phyloP scores from a whole-genome alignment of 306 rosid genomes.

The Senna siamea region DNA sequence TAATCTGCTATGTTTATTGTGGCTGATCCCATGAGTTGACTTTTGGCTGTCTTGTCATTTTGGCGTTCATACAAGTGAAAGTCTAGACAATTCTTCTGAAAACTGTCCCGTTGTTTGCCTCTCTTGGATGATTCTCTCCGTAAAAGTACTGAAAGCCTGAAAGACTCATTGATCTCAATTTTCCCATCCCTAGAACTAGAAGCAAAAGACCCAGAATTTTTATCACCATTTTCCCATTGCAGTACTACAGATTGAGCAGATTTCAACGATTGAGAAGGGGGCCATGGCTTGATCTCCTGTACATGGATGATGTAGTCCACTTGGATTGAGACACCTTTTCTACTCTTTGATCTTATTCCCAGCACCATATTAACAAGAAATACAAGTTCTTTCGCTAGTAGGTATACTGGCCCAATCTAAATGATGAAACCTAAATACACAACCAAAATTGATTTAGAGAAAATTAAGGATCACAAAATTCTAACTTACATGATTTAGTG shows the following conservation, averaged over 20 bases:
- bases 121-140: conserved; percentile 60
- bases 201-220: conserved; percentile 51
- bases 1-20: conserved; percentile 71
- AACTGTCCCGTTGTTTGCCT: conserved; percentile 46
- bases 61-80: conserved; percentile 60
- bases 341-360: conserved; percentile 73
- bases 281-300: conserved; percentile 84
- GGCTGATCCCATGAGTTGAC: conserved; percentile 70
- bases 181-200: conserved; percentile 47
- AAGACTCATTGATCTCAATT: conserved; percentile 58
- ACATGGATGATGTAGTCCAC: conserved; percentile 64
- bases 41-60: conserved; percentile 51
- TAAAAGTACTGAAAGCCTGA: conserved; percentile 58
- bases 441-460: conserved; percentile 20
- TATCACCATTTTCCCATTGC: conserved; percentile 79
- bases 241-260: conserved; percentile 61
- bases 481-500: background rate
- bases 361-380: conserved; percentile 63
- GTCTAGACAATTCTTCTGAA: conserved; percentile 72
- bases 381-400: conserved; percentile 32
- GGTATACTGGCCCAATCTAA: conserved; percentile 31
- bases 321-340: conserved; percentile 55
- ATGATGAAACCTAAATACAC: conserved; percentile 47
- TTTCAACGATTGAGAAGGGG: conserved; percentile 59
- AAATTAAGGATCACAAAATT: conserved; percentile 31